Conservation (phyloP, 768 basidiomycete species). For the Naganishia vishniacii region DNA sequence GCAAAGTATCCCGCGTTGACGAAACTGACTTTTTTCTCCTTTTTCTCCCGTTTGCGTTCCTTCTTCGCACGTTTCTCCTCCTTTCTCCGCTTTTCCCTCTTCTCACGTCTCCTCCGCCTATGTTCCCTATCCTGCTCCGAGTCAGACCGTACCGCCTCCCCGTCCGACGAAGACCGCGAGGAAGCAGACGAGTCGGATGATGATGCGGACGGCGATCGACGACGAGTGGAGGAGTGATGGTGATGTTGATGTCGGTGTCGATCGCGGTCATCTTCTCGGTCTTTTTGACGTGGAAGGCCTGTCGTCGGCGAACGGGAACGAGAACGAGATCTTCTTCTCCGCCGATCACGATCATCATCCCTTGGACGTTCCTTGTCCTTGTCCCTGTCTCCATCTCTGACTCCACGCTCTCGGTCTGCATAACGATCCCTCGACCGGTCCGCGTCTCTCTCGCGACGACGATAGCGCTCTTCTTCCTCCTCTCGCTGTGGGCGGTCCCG, state of each 20-base stretch:
- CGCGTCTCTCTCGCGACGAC: background rate
- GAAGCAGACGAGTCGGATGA: slow-evolving; percentile 28
- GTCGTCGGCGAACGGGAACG: slow-evolving; percentile 19
- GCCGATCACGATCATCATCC: slow-evolving; percentile 12
- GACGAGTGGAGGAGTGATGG: no score
- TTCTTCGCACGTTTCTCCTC: slow-evolving; percentile 34
- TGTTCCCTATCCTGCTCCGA: slow-evolving; percentile 30
- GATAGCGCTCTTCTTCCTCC: background rate
- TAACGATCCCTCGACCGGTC: background rate
- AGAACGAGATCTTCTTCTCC: slow-evolving; percentile 15
- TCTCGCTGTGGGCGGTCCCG: background rate
- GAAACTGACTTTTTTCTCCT: slow-evolving; percentile 61
- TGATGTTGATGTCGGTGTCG: slow-evolving; percentile 21
- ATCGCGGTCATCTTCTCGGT: slow-evolving; percentile 24
- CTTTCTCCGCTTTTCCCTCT: slow-evolving; percentile 51
- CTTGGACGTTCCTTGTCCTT: background rate
- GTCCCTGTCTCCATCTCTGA: slow-evolving; percentile 3
- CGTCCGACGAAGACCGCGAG: background rate
- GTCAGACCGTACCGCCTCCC: background rate
- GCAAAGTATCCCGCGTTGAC: background rate
- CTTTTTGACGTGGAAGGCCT: no score
- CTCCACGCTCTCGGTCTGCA: background rate
- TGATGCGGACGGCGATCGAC: slow-evolving; percentile 26
- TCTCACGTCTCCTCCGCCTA: slow-evolving; percentile 44
- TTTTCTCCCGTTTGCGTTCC: slow-evolving; percentile 22